Base-by-base conservation (phyloP, 495 filamentous ascomycete species). In the Jackrogersella minutella region DNA sequence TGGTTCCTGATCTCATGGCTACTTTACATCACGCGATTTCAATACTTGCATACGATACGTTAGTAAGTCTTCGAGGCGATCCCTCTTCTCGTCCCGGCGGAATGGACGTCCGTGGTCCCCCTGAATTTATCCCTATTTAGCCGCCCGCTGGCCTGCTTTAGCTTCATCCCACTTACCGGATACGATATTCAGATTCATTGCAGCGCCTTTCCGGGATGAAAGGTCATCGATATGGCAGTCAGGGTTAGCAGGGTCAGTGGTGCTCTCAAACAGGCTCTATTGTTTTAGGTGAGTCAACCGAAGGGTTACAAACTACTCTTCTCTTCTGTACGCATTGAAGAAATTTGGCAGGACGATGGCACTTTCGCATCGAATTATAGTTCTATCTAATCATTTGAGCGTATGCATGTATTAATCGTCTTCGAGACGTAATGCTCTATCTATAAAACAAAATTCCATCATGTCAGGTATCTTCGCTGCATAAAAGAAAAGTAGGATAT, bases 61-160 rank as follows among this genome's bases (percentile, higher is more conserved):
- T 58, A 30, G 13, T 21, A 13, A 9, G 4, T 28, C 5, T 5
- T 44, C 5, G 39, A 19, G 51, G 50, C 19, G 33, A 51, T 56
- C 46, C 19, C 14, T 55, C 39, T 49, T 17, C 31, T 72, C 54
- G 47, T 63, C 36, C 57, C 66, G 63, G 56, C 53, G 64, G 67
- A 62, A 70, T 72, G 72, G 71, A 65, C 52, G 52, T 59, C 69
- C 68, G 68, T 40, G 37, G 40, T 40, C 47, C 22, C 22, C 66
- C 24, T 49, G 44, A 55, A 79, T 81, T 81, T 80, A 80, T 74
- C 78, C 79, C 74, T 73, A 81, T 81, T 81, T 81, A 81, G 72
- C 79, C 79, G 79, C 64, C 66, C 59, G 54, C 26, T 17, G 24
- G 28, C 28, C 43, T 51, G 22, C 57, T 34, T 63, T 68, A 63